Evolutionary conservation across 2,329 filamentous ascomycete species (phyloP), one percentile per base, ranked within the genome.

Genomic region (Rhinocladiella similis): DNA sequence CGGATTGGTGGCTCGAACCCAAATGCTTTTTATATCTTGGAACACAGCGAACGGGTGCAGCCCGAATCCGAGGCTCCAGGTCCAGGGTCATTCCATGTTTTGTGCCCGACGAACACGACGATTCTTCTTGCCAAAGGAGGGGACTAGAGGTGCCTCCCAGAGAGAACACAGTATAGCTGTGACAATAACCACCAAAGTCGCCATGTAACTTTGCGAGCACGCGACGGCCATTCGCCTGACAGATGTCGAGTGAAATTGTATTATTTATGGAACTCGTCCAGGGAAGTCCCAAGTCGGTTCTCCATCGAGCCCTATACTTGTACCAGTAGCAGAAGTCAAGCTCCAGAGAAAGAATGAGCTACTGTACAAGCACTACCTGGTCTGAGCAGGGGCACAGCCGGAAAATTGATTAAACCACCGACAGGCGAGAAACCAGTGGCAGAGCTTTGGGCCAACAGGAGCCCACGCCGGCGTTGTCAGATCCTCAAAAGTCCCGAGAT

Each of bases 381-480:
- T 45, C 45, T 36, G 19, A 27, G 33, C 54, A 49, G 4, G 27
- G 46, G 33, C 42, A 33, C 43, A 45, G 41, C 49, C 59, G 55
- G 49, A 59, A 43, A 50, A 62, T 59, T 62, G 38, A 29, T 46
- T 56, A 45, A 50, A 18, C 14, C 35, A 42, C 35, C 33, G 50
- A 41, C 53, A 62, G 59, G 59, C 59, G 59, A 62, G 59, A 62
- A 62, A 62, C 59, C 59, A 62, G 56, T 47, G 53, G 29, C 51
- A 16, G 14, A 39, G 12, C 39, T 19, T 25, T 53, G 20, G 47
- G 38, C 59, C 59, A 62, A 56, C 55, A 36, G 50, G 56, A 59
- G 50, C 35, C 36, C 38, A 53, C 47, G 33, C 36, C 53, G 42
- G 49, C 20, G 29, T 47, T 49, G 58, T 50, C 45, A 54, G 45